Evolutionary conservation across 108 stramenopile species (phyloP), one percentile per base, ranked within the genome.

Genomic region (Pseudonitzschia multistriata): DNA sequence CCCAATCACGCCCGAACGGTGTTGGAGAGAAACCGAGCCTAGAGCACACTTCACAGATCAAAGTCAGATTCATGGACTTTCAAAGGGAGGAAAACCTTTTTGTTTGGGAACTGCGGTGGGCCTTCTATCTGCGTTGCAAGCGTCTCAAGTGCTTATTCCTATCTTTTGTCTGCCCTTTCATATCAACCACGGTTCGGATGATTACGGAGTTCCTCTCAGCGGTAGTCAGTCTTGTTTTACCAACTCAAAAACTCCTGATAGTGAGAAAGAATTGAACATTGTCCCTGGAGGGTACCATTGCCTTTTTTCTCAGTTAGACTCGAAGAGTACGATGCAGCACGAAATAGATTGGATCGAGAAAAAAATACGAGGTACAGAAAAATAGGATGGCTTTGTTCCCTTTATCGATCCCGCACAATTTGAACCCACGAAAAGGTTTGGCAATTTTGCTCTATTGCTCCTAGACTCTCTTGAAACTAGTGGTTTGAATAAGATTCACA

Each of bases 151-250:
- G 3, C 3, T 59, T 7, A 74, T 81, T 36, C 76, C 80, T 14
- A 56, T 47, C 2, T 69, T 81, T 27, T 63, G 10, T 19, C 48
- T 74, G 7, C 76, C 80, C 15, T 81, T 73, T 65, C 72, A 54
- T 45, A 54, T 70, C 49, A 49, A 52, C 10, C 80, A 81, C 54
- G 80, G 80, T 10, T 74, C 80, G 24, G 66, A 77, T 10, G 80
- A 81, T 56, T 47, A 59, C 27, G 80, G 68, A 8, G 80, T 81
- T n/a, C 76, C 76, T 15, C 45, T 77, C 15, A 52, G 36, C 13
- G 80, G 76, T 13, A 64, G 76, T 52, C 72, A 81, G 24, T 67
- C 37, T 27, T 33, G 77, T 66, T 22, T 39, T 65, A 56, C 77
- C 3, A 5, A 28, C 13, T 50, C 61, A 10, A 29, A 29, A 29